Percentiles rank a stretch among this genome's conserved stretches.
Conservation (phyloP, 805 yeast genomes). For the Maudiozyma pseudohumilis region DNA sequence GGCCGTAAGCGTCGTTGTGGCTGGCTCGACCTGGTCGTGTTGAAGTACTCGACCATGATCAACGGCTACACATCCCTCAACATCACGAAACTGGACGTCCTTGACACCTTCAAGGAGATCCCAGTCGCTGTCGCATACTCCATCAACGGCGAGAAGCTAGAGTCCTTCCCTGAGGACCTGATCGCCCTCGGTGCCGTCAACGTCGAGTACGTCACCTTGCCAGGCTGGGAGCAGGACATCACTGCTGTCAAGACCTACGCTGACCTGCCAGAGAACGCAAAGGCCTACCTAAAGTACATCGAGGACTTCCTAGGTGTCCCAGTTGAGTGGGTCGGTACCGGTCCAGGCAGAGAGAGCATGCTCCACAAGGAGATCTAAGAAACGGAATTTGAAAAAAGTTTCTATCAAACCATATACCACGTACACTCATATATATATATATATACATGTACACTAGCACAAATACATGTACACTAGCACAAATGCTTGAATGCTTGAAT, state of each 20-base stretch:
- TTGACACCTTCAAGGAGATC: conserved; percentile 82
- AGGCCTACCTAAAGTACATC: conserved; percentile 72
- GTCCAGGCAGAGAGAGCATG: conserved; percentile 95
- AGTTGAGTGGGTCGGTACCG: conserved; percentile 95
- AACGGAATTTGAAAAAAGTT: neutral
- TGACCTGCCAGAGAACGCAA: conserved; percentile 81
- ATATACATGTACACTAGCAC: neutral
- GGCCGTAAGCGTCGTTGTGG: conserved; percentile 99
- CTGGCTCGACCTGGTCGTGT: conserved; percentile 93
- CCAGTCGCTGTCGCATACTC: conserved; percentile 79
- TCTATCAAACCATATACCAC: neutral
- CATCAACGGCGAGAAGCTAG: conserved; percentile 63
- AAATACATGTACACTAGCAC: too few species aligned
- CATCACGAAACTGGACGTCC: conserved; percentile 91
- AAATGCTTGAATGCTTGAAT: too few species aligned
- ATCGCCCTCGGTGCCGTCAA: conserved; percentile 76
- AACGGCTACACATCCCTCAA: conserved; percentile 93
- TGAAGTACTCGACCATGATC: conserved; percentile 81
- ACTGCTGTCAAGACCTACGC: conserved; percentile 57
- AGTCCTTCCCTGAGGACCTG: conserved; percentile 89
- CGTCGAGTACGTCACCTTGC: conserved; percentile 81
- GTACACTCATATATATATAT: neutral
- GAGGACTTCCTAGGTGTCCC: conserved; percentile 80
- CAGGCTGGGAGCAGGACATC: conserved; percentile 90
- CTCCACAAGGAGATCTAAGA: conserved; percentile 39